Percentiles rank a stretch among this genome's conserved stretches.
Evolutionary conservation across 495 filamentous ascomycete genomes (phyloP).

Genomic region (Melanomma pulvis-pyrius): DNA sequence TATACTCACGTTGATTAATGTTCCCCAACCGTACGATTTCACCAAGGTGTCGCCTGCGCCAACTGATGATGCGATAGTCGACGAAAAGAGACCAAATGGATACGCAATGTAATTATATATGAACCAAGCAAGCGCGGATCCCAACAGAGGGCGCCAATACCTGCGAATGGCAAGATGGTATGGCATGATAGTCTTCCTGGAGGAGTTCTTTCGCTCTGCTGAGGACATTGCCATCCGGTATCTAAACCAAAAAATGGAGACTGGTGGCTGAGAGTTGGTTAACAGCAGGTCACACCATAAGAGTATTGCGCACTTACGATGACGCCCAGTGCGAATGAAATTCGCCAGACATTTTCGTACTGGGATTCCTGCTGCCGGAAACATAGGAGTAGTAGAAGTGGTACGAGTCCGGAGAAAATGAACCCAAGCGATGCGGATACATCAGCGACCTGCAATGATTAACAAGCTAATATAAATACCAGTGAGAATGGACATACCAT

Average conservation of each 20-base stretch:
- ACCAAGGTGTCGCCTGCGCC: constrained; percentile 48
- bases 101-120: constrained; percentile 51
- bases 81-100: constrained; percentile 48
- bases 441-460: constrained; percentile 37
- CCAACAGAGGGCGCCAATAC: constrained; percentile 49
- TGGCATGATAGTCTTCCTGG: constrained; percentile 37
- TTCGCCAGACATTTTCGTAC: constrained; percentile 43
- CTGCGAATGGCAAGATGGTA: constrained; percentile 44
- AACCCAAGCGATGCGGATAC: constrained; percentile 44
- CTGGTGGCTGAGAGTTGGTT: constrained; percentile 11
- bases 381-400: constrained; percentile 40
- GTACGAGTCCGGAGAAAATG: constrained; percentile 44
- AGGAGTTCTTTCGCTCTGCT: constrained; percentile 24
- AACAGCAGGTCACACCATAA: not conserved
- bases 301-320: constrained; percentile 7
- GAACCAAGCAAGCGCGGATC: constrained; percentile 48
- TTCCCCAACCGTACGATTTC: constrained; percentile 52
- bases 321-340: constrained; percentile 44
- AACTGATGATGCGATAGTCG: constrained; percentile 44
- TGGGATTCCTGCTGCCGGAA: constrained; percentile 41
- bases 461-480: not conserved
- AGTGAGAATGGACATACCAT: constrained; percentile 15
- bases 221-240: constrained; percentile 43
- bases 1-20: constrained; percentile 47
- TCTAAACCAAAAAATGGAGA: constrained; percentile 50